Evolutionary conservation across 305 asterid species (phyloP).

Genomic region (Withania somnifera): DNA sequence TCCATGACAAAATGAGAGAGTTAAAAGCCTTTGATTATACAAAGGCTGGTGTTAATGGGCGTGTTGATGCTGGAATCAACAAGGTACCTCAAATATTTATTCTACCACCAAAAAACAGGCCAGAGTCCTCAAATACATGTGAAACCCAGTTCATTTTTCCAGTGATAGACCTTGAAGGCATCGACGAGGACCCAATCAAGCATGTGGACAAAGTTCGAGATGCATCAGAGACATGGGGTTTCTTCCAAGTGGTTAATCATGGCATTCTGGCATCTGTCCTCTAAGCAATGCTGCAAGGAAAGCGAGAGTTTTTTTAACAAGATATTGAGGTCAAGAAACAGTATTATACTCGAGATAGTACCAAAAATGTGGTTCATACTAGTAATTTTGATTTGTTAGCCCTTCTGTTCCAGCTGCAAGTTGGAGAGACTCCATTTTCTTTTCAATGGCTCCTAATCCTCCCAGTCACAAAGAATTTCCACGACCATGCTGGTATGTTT

Average conservation of each 20-base stretch:
- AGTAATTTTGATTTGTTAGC: conserved; percentile 35
- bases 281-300: conserved; percentile 33
- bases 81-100: conserved; percentile 16
- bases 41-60: neutral
- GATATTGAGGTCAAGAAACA: conserved; percentile 28
- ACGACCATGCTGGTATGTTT: conserved; percentile 18
- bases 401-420: conserved; percentile 26
- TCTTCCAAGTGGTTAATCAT: conserved; percentile 46
- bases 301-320: conserved; percentile 35
- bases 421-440: conserved; percentile 37
- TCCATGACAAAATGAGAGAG: neutral
- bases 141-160: conserved; percentile 2
- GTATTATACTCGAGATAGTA: conserved; percentile 38
- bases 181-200: neutral
- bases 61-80: conserved; percentile 16
- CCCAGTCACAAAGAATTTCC: conserved; percentile 32
- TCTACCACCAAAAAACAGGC: neutral
- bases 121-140: neutral
- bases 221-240: conserved; percentile 37
- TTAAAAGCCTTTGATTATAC: conserved; percentile 2
- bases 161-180: conserved; percentile 15
- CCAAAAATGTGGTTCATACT: conserved; percentile 22
- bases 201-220: conserved; percentile 16
- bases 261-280: conserved; percentile 14
- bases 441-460: conserved; percentile 28